Conservation (phyloP, 495 filamentous ascomycete genomes). For the Cryomyces antarcticus region DNA sequence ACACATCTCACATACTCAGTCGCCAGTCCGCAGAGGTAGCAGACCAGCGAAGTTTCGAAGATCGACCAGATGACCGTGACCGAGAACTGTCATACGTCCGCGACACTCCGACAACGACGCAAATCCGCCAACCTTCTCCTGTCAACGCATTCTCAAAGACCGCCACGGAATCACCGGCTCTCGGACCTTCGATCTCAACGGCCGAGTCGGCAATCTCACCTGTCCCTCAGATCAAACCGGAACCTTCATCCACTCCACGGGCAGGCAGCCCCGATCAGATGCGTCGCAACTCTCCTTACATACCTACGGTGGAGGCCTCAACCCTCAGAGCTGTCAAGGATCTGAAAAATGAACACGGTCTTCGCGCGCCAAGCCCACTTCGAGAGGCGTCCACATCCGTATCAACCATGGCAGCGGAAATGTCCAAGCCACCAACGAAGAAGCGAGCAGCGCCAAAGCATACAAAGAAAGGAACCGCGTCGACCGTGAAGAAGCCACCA, state of each 20-base stretch:
- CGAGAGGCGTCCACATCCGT: background rate
- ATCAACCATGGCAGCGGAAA: background rate
- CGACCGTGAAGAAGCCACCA: constrained; percentile 26
- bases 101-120: constrained; percentile 8
- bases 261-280: constrained; percentile 13
- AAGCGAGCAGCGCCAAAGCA: constrained; percentile 18
- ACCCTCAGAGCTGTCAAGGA: constrained; percentile 16
- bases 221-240: constrained; percentile 13
- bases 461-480: constrained; percentile 34
- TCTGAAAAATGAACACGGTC: constrained; percentile 16
- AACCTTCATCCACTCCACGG: constrained; percentile 13
- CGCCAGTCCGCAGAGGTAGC: background rate
- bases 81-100: constrained; percentile 7
- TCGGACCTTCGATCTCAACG: background rate
- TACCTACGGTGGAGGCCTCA: constrained; percentile 4
- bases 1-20: constrained; percentile 5
- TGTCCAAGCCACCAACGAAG: constrained; percentile 3
- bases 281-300: constrained; percentile 1
- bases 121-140: constrained; percentile 5
- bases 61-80: constrained; percentile 4
- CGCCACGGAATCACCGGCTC: background rate
- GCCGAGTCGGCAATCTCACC: constrained; percentile 5
- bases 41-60: background rate
- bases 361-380: constrained; percentile 5
- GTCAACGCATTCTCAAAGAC: background rate